Conservation (phyloP, 306 rosid genomes). For the Albizia julibrissin region DNA sequence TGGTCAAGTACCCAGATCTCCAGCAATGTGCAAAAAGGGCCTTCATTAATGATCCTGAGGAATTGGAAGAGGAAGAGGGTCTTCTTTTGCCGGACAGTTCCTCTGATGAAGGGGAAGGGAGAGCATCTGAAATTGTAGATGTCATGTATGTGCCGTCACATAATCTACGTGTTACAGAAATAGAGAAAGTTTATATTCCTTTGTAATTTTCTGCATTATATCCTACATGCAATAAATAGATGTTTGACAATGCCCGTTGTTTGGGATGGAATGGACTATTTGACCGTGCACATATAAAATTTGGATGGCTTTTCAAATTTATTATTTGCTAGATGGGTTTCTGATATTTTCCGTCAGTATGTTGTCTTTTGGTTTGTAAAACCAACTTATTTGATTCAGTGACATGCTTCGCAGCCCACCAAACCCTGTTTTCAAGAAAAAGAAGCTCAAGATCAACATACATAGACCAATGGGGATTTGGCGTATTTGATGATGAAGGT, state of each 20-base stretch:
- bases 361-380: background rate
- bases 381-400: slow-evolving; percentile 13
- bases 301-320: slow-evolving; percentile 23
- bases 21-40: slow-evolving; percentile 79
- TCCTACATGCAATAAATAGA: background rate
- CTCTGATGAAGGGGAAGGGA: slow-evolving; percentile 37
- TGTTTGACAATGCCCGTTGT: slow-evolving; percentile 5
- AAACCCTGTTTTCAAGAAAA: slow-evolving; percentile 69
- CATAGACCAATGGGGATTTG: slow-evolving; percentile 80
- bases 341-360: slow-evolving; percentile 5
- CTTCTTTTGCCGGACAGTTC: slow-evolving; percentile 41
- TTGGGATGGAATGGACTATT: slow-evolving; percentile 13
- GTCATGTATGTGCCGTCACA: slow-evolving; percentile 44
- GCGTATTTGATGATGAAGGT: slow-evolving; percentile 84
- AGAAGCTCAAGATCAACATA: slow-evolving; percentile 81
- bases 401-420: slow-evolving; percentile 47
- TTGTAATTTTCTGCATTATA: background rate
- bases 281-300: background rate
- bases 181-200: background rate
- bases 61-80: slow-evolving; percentile 48
- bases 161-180: background rate
- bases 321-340: background rate
- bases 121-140: slow-evolving; percentile 47
- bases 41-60: slow-evolving; percentile 43
- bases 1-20: slow-evolving; percentile 77